phyloP scores from a whole-genome alignment of 352 stramenopile genomes.

The Pythium volutum region DNA sequence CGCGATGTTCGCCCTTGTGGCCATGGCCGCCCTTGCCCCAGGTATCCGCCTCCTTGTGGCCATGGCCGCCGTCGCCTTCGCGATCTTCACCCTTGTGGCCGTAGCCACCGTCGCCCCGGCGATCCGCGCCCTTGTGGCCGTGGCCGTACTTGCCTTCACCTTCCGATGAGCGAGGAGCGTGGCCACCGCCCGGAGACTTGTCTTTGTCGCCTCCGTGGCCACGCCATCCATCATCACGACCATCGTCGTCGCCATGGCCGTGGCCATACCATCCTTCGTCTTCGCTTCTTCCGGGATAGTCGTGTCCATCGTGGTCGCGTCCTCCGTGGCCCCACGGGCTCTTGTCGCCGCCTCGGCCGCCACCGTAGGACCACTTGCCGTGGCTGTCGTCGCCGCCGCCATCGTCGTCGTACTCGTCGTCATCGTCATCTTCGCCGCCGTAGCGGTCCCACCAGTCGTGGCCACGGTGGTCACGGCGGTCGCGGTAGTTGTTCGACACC shows the following conservation, averaged over 20 bases:
- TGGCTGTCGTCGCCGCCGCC: neutral
- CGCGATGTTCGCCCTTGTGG: neutral
- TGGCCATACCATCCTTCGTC: neutral
- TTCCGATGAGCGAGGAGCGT: neutral
- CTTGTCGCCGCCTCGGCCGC: neutral
- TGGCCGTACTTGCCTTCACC: neutral
- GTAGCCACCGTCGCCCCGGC: neutral
- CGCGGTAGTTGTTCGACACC: neutral
- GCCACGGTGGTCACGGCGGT: neutral
- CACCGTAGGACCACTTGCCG: neutral
- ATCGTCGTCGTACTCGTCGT: neutral
- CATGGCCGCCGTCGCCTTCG: neutral
- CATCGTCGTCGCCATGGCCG: neutral
- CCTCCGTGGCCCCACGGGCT: neutral
- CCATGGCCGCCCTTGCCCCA: neutral
- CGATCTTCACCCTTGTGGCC: neutral
- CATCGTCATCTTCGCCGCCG: neutral
- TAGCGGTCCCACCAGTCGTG: slow-evolving; percentile 4
- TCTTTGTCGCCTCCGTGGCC: neutral
- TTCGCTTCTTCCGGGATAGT: neutral
- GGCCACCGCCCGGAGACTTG: neutral
- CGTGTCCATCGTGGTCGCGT: neutral
- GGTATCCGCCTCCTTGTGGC: neutral
- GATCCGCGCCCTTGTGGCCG: neutral
- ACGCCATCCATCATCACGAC: neutral